Evolutionary conservation across 495 filamentous ascomycete species (phyloP).

Genomic region (Penicillium paxilli): DNA sequence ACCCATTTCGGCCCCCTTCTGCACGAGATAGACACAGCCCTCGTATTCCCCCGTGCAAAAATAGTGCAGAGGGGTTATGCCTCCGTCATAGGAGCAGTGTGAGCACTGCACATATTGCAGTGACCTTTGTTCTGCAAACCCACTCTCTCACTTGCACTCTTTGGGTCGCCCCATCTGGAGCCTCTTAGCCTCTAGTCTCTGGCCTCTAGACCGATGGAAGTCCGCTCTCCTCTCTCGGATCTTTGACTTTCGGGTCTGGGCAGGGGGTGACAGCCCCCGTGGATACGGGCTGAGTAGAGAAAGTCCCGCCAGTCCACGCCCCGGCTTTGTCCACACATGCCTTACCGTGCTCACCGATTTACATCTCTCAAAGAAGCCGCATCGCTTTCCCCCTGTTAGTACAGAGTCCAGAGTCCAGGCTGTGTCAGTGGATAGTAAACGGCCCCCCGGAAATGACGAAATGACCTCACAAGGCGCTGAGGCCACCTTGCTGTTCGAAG

Average conservation of each 20-base stretch:
- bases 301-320: neutral
- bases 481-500: slow-evolving; percentile 11
- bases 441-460: neutral
- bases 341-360: neutral
- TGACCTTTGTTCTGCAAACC: slow-evolving; percentile 10
- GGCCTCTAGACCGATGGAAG: neutral
- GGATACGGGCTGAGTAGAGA: too few species aligned
- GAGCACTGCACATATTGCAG: too few species aligned
- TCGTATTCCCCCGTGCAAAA: neutral
- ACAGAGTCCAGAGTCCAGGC: neutral
- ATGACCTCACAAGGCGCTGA: slow-evolving; percentile 3
- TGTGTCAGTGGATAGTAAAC: neutral
- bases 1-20: slow-evolving; percentile 4
- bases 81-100: slow-evolving; percentile 4
- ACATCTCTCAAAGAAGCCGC: neutral
- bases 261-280: neutral
- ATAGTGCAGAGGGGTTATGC: slow-evolving; percentile 5
- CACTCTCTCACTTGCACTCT: neutral
- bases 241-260: neutral
- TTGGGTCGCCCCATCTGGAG: slow-evolving; percentile 1
- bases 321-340: neutral
- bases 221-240: neutral
- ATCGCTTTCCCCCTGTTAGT: neutral
- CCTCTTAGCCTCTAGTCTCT: neutral
- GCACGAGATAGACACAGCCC: slow-evolving; percentile 4